Percentiles rank a stretch among this genome's conserved stretches.
Evolutionary conservation across 306 rosid species (phyloP).

Genomic region (Quercus alba): DNA sequence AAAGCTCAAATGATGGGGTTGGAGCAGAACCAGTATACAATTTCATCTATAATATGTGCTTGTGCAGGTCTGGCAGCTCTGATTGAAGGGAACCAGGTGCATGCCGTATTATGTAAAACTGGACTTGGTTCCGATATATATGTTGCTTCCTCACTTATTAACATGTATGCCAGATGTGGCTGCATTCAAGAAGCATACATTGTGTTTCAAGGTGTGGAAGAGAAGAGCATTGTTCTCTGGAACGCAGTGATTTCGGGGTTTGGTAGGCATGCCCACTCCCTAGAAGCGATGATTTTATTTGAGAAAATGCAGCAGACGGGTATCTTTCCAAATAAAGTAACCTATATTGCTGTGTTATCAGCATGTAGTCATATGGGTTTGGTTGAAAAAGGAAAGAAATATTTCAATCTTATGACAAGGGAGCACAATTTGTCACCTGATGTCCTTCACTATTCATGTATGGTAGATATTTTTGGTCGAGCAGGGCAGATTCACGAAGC

Average conservation of each 20-base stretch:
- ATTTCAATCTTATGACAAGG: slow-evolving; percentile 57
- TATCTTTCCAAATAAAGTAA: slow-evolving; percentile 62
- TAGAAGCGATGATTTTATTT: slow-evolving; percentile 65
- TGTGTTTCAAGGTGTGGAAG: slow-evolving; percentile 50
- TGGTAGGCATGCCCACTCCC: slow-evolving; percentile 63
- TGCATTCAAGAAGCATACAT: slow-evolving; percentile 63
- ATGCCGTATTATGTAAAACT: slow-evolving; percentile 55
- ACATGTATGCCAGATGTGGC: slow-evolving; percentile 92
- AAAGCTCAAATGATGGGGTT: slow-evolving; percentile 44
- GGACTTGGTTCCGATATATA: slow-evolving; percentile 58
- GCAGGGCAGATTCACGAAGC: slow-evolving; percentile 65
- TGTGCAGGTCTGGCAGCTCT: slow-evolving; percentile 73
- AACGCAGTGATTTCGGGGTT: slow-evolving; percentile 80
- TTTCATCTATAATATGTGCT: slow-evolving; percentile 72
- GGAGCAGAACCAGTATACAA: slow-evolving; percentile 49
- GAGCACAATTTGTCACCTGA: slow-evolving; percentile 61
- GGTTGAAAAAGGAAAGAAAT: slow-evolving; percentile 60
- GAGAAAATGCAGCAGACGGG: slow-evolving; percentile 89
- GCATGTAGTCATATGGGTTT: slow-evolving; percentile 85
- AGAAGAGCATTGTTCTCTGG: slow-evolving; percentile 63
- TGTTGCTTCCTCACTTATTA: slow-evolving; percentile 62
- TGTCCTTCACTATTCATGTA: slow-evolving; percentile 67
- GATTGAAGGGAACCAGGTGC: slow-evolving; percentile 75
- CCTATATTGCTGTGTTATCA: slow-evolving; percentile 57
- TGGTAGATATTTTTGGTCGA: slow-evolving; percentile 80